phyloP scores from a whole-genome alignment of 805 yeast genomes.

The Myxozyma nipponensis region DNA sequence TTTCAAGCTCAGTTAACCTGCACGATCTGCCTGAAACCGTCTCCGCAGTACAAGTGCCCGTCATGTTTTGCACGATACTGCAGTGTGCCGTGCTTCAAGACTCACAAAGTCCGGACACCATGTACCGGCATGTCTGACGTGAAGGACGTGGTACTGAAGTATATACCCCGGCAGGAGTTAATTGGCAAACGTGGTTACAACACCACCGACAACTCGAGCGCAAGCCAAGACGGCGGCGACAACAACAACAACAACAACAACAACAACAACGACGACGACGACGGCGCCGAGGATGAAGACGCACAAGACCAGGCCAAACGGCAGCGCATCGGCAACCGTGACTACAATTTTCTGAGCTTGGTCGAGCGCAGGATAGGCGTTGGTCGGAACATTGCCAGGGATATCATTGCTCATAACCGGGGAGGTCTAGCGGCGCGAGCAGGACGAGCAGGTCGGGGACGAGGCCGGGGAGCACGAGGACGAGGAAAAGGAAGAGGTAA shows the following conservation, averaged over 20 bases:
- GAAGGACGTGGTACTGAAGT: slow-evolving; percentile 18
- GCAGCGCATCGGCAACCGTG: slow-evolving; percentile 19
- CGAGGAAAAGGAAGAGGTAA: neutral
- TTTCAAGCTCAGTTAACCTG: slow-evolving; percentile 15
- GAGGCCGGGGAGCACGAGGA: neutral
- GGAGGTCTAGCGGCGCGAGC: slow-evolving; percentile 5
- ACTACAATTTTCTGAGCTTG: slow-evolving; percentile 24
- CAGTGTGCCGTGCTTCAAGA: slow-evolving; percentile 19
- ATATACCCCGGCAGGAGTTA: slow-evolving; percentile 18
- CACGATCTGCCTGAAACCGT: slow-evolving; percentile 11
- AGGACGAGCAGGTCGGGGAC: neutral
- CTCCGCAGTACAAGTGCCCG: slow-evolving; percentile 25
- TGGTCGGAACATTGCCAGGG: slow-evolving; percentile 17
- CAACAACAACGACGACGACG: neutral
- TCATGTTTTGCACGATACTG: slow-evolving; percentile 20
- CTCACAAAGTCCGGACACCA: slow-evolving; percentile 14
- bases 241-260: neutral
- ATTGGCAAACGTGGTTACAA: slow-evolving; percentile 15
- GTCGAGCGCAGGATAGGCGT: slow-evolving; percentile 25
- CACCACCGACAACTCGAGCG: no score
- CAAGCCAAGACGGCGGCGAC: neutral
- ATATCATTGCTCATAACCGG: neutral
- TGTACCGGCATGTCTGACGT: slow-evolving; percentile 23
- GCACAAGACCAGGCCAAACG: slow-evolving; percentile 6
- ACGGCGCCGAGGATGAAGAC: neutral